phyloP scores from a whole-genome alignment of 495 filamentous ascomycete genomes.

The Xylaria grammica region DNA sequence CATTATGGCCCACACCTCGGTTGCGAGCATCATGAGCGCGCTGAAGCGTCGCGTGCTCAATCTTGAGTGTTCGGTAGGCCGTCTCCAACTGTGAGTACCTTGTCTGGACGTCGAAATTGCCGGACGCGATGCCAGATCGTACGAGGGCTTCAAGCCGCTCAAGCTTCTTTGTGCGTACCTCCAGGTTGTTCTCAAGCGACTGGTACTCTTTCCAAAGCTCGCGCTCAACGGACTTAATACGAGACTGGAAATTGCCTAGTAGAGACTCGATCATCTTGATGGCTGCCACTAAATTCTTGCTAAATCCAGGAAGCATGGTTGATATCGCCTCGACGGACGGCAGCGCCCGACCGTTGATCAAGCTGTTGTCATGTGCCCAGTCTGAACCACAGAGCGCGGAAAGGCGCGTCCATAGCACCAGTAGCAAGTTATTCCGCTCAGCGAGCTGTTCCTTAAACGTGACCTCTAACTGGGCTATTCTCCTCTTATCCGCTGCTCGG shows the following conservation, averaged over 20 bases:
- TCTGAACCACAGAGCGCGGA: slow-evolving; percentile 85
- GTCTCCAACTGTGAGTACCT: slow-evolving; percentile 76
- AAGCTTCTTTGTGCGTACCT: slow-evolving; percentile 80
- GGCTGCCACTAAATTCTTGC: slow-evolving; percentile 83
- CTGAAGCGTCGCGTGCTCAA: slow-evolving; percentile 78
- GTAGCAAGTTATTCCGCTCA: slow-evolving; percentile 87
- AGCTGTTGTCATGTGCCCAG: slow-evolving; percentile 87
- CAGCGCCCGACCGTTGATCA: slow-evolving; percentile 82
- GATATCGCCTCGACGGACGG: slow-evolving; percentile 82
- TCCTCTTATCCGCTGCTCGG: slow-evolving; percentile 74
- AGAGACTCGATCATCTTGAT: slow-evolving; percentile 87
- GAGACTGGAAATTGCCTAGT: slow-evolving; percentile 77
- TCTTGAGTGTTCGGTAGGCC: slow-evolving; percentile 81
- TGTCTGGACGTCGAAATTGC: slow-evolving; percentile 50
- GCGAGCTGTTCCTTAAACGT: slow-evolving; percentile 82
- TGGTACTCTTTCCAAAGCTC: slow-evolving; percentile 91
- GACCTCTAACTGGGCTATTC: slow-evolving; percentile 72
- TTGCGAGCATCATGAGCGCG: slow-evolving; percentile 53
- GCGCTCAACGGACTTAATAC: slow-evolving; percentile 82
- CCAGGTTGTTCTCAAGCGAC: slow-evolving; percentile 78
- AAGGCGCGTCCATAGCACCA: slow-evolving; percentile 85
- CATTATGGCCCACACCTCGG: slow-evolving; percentile 35
- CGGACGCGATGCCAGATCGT: slow-evolving; percentile 54
- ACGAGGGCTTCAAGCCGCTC: slow-evolving; percentile 83
- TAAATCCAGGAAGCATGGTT: slow-evolving; percentile 80